phyloP scores from a whole-genome alignment of 345 rosid species.

The Pugionium dolabratum region DNA sequence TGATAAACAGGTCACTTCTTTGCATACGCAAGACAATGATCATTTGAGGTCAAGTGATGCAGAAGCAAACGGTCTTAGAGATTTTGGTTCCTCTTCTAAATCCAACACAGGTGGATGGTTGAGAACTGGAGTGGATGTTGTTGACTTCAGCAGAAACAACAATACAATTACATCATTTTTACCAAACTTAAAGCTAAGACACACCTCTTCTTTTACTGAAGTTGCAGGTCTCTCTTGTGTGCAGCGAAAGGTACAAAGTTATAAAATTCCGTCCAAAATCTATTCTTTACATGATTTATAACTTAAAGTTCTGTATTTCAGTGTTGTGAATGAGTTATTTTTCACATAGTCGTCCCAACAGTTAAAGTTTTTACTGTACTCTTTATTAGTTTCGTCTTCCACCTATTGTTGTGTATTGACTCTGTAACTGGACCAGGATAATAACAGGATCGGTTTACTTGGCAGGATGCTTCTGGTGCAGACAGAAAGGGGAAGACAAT shows the following conservation, averaged over 20 bases:
- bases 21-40: conserved; percentile 43
- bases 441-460: conserved; percentile 28
- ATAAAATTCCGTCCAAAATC: conserved; percentile 10
- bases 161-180: conserved; percentile 36
- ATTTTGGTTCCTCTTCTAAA: conserved; percentile 43
- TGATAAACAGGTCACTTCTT: conserved; percentile 30
- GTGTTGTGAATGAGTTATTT: not conserved
- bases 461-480: conserved; percentile 59
- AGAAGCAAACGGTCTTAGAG: conserved; percentile 40
- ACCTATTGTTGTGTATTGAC: too few relatives aligned
- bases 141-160: conserved; percentile 42
- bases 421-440: not conserved
- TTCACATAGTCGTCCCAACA: too few relatives aligned
- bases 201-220: conserved; percentile 38
- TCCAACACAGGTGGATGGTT: conserved; percentile 41
- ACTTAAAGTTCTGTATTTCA: not conserved
- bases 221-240: conserved; percentile 39
- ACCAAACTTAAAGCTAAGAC: conserved; percentile 42
- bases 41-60: conserved; percentile 42
- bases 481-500: conserved; percentile 47
- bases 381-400: not conserved
- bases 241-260: conserved; percentile 53
- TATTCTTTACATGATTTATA: conserved; percentile 4
- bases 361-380: too few relatives aligned
- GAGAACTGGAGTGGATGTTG: conserved; percentile 41